Evolutionary conservation across 148 eudicot species (phyloP), one percentile per base, ranked within the genome.

Genomic region (Mesembryanthemum crystallinum): DNA sequence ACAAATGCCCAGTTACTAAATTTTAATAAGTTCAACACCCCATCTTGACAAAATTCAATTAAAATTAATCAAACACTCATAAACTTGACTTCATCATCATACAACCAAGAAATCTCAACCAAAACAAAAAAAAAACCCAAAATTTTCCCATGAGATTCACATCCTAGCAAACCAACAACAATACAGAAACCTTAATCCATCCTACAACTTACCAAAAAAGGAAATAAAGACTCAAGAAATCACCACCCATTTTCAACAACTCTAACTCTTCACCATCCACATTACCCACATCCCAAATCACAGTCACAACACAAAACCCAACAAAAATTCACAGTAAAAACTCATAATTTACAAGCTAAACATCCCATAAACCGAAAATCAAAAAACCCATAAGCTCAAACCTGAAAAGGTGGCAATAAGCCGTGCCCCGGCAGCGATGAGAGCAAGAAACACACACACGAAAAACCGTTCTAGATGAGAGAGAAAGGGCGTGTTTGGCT

Each of bases 401-500:
- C 78, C 78, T 76, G 72, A 25, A 57, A 37, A 67, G 47, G 55
- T 55, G 29, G 32, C 10, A 18, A 6, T 37, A 52, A 54, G 30
- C 37, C 27, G 67, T 5, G 43, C 21, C 27, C 28, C 18, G 6
- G 27, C n/a, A 3, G 64, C 39, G 47, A 39, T 24, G 57, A 73
- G 68, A 61, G 66, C 59, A 27, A 64, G 8, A 64, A 29, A 73
- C 1, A 25, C 67, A 8, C 45, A 35, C 39, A 35, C n/a, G n/a
- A n/a, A 35, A 35, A 35, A 3, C 39, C 39, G 3, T 35, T 3
- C 6, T 18, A 62, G 54, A 29, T 52, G 35, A 58, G 79, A 69
- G 64, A 51, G 73, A 76, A 73, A 71, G 51, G 28, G 59, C 23
- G 39, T 66, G 72, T 67, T 35, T 45, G 60, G 60, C 21, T 49